Evolutionary conservation across 2,329 filamentous ascomycete species (phyloP), one percentile per base, ranked within the genome.

Genomic region (Botrytis hyacinthi): DNA sequence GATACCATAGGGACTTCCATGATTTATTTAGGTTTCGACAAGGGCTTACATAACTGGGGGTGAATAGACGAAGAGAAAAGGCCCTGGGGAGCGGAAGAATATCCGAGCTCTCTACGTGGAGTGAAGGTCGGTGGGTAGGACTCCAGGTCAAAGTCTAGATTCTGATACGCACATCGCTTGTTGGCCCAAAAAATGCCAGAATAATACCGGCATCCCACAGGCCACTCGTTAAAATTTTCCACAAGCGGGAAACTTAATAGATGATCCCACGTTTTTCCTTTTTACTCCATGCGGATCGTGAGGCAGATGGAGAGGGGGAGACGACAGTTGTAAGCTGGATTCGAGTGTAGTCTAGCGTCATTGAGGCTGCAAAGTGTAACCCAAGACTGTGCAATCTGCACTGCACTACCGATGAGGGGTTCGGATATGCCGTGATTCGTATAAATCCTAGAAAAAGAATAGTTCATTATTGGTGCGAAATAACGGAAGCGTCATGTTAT

Each of bases 381-480:
- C 42, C 48, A 54, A 35, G 20, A 66, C 12, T 71, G 44, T 37
- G 32, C 46, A 70, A 26, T 26, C 35, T 72, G 42, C 42, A 35
- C 59, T 44, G 42, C 70, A 73, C 70, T 74, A 73, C 73, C 70
- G 70, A 74, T 48, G 63, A 68, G 67, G 68, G 62, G 61, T 44
- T 44, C 70, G 73, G 73, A 68, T 67, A 42, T 74, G 73, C 73
- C 70, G 73, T 74, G 70, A 74, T 68, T 74, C 51, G 73, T 73
- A 61, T 54, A 37, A 59, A 32, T 57, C n/a, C 35, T 40, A 54
- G 42, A 48, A 71, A 71, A 32, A 46, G 44, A 48, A 3, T 12
- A 14, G 32, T 29, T 67, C 26, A n/a, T 57, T 35, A 72, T 72
- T 72, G 61, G 70, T 67, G 35, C 61, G 57, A 72, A 67, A 72